These are phyloP conservation scores for Fusarium sp. DNA, from an alignment of 2,329 filamentous ascomycete species.

Conservation along the genomic window DNA sequence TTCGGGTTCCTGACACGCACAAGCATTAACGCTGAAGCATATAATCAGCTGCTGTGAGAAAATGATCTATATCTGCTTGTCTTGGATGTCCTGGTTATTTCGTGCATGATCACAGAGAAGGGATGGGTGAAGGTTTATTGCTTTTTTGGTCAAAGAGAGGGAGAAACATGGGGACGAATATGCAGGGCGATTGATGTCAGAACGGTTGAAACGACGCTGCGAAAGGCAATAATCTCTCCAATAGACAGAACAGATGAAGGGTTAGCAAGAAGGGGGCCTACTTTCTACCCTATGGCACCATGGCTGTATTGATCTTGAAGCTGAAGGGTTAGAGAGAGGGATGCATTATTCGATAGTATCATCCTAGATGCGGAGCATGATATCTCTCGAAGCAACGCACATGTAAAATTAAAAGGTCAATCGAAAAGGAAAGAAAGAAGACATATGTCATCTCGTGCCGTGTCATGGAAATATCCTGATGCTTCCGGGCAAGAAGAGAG, in stretches of 20 bases:
- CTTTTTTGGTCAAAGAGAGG: conserved; percentile 19
- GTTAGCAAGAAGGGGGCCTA: neutral
- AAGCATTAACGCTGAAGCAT: neutral
- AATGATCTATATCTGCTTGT: conserved; percentile 28
- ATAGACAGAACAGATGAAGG: conserved; percentile 4
- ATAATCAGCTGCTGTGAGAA: conserved; percentile 6
- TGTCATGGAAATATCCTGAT: neutral
- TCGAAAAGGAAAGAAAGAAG: neutral
- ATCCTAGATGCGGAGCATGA: neutral
- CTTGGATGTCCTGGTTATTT: conserved; percentile 23
- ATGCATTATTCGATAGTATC: conserved; percentile 1
- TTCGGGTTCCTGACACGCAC: neutral
- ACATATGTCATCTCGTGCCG: neutral
- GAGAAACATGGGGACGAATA: conserved; percentile 17
- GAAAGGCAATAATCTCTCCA: conserved; percentile 10
- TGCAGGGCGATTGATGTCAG: conserved; percentile 14
- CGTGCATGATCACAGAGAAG: conserved; percentile 24
- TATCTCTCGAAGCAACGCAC: neutral
- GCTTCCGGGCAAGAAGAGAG: neutral
- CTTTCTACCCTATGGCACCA: neutral
- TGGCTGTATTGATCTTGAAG: neutral
- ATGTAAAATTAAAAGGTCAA: neutral
- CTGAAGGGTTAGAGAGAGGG: conserved; percentile 17
- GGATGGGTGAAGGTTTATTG: conserved; percentile 33
- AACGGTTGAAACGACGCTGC: neutral